Evolutionary conservation across 352 stramenopile genomes (phyloP).

Genomic region (Phytophthora litchii): DNA sequence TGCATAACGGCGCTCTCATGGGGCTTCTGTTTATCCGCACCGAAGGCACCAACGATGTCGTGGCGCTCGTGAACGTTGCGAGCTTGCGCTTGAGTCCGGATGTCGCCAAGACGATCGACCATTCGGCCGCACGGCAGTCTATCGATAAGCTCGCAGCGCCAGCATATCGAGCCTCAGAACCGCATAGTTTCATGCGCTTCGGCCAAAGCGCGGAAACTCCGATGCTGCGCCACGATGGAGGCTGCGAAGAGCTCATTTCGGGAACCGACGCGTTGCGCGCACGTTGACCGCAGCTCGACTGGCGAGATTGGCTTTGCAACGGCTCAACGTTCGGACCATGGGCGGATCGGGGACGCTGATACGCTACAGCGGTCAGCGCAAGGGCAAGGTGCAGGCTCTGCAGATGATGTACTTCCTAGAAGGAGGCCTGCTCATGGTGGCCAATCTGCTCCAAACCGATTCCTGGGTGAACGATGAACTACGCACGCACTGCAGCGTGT

Average conservation of each 20-base stretch:
- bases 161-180: conserved; percentile 9
- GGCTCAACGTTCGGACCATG: conserved; percentile 16
- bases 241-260: conserved; percentile 22
- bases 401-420: conserved; percentile 83
- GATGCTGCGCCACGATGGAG: conserved; percentile 5
- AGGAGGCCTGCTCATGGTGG: conserved; percentile 70
- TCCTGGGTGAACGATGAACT: conserved; percentile 72
- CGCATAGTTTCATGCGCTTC: conserved; percentile 19
- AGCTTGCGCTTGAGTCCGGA: conserved; percentile 18
- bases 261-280: conserved; percentile 25
- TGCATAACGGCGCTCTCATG: conserved; percentile 2
- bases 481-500: conserved; percentile 82
- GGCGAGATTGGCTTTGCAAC: conserved; percentile 27
- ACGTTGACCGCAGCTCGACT: conserved; percentile 15
- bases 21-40: conserved; percentile 10
- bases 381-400: conserved; percentile 24
- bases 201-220: conserved; percentile 4
- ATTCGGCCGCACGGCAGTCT: conserved; percentile 9
- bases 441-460: conserved; percentile 71
- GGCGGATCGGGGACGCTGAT: conserved; percentile 19
- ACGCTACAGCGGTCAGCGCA: conserved; percentile 22
- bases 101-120: conserved; percentile 22
- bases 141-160: not conserved
- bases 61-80: conserved; percentile 23
- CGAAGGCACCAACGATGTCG: conserved; percentile 22